phyloP scores from a whole-genome alignment of 2,329 filamentous ascomycete genomes.

The Fusarium tuaranense region DNA sequence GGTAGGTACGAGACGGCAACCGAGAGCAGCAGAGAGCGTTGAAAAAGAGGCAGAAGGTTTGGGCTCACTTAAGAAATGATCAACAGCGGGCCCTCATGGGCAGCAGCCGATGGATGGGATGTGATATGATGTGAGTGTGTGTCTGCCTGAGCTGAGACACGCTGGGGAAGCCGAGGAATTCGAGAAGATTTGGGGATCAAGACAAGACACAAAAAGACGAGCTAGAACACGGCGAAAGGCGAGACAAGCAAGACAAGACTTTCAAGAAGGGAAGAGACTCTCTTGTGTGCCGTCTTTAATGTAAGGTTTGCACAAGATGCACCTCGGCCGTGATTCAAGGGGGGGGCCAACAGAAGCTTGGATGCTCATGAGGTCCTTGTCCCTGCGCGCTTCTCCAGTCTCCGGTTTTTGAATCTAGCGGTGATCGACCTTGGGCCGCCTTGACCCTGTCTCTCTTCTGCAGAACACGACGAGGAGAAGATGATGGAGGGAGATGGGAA shows the following conservation, averaged over 20 bases:
- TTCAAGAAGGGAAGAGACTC: background rate
- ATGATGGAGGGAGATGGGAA: constrained; percentile 5
- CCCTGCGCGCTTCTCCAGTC: constrained; percentile 30
- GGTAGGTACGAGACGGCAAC: background rate
- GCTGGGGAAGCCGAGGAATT: constrained; percentile 20
- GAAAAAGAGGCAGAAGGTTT: constrained; percentile 28
- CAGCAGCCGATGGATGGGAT: constrained; percentile 24
- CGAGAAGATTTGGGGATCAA: constrained; percentile 9
- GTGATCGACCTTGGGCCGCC: constrained; percentile 33
- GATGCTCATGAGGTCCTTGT: constrained; percentile 27
- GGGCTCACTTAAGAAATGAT: constrained; percentile 43
- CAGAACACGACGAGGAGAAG: background rate
- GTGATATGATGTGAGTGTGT: constrained; percentile 13
- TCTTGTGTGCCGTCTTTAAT: background rate
- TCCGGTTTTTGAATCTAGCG: constrained; percentile 35
- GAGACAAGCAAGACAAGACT: background rate
- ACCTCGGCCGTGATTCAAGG: constrained; percentile 17
- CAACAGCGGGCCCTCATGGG: constrained; percentile 35
- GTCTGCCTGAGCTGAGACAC: background rate
- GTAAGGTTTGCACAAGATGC: constrained; percentile 2
- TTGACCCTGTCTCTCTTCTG: constrained; percentile 29
- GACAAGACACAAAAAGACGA: background rate
- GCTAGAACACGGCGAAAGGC: background rate
- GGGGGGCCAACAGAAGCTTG: constrained; percentile 28
- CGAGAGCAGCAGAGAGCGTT: constrained; percentile 3